Evolutionary conservation across 2,329 filamentous ascomycete species (phyloP), one percentile per base, ranked within the genome.

Genomic region (Arthrobotrys iridis): DNA sequence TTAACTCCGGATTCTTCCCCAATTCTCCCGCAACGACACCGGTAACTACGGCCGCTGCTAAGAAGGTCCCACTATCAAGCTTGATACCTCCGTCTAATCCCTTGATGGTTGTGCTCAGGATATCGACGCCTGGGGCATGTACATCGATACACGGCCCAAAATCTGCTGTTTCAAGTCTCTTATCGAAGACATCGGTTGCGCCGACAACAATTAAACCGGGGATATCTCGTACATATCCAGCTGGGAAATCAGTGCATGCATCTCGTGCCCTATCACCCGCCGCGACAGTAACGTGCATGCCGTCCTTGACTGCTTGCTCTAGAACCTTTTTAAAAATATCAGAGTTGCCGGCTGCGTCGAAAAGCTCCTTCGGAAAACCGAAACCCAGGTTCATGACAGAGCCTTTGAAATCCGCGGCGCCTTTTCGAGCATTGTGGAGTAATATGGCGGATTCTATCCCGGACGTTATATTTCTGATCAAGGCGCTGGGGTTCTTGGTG

Each of bases 41-140:
- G n/a, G 78, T 73, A 10, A 79, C 78, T 11, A 79, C 89, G 1
- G 89, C 90, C 13, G 86, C 86, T 24, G 90, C 88, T 87, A 89
- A 89, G 37, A 85, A 87, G 4, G 88, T 90, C 30, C 88, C 88
- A 13, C 83, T 86, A 78, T 88, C 84, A 30, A 79, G 83, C 52
- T 82, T 80, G 84, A 22, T 85, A 83, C 24, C 59, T n/a, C 22
- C 26, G 10, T 45, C 30, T 4, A 59, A 4, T 4, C 35, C 30
- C 20, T 24, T 18, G 20, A 50, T 18, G 10, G 30, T 24, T n/a
- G 58, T 58, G 26, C 60, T 73, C 1, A 37, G 33, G 1, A 73
- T 43, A 26, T 33, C 20, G 10, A 26, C 60, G 20, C 87, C 87
- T 0, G 87, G 87, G 13, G 86, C 87, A 79, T 86, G 88, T 77